A percentile compares a stretch with the other conserved stretches of the same genome.
Conservation (phyloP, 1,284 basidiomycete species). For the Leccinum pallidistipes region DNA sequence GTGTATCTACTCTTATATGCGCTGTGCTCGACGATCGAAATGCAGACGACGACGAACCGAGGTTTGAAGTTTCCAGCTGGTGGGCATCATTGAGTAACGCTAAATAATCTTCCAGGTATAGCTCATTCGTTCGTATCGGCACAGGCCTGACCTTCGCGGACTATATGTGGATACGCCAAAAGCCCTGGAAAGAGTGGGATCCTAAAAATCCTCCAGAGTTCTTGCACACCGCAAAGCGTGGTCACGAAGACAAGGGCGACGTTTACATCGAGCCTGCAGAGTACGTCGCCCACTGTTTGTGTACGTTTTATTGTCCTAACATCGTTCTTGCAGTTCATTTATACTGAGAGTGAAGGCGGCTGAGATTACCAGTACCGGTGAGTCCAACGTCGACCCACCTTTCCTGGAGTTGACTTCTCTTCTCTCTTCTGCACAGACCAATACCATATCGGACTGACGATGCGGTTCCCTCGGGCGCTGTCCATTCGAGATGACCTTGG, state of each 20-base stretch:
- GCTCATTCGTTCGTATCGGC: slow-evolving; percentile 83
- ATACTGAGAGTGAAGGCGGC: slow-evolving; percentile 90
- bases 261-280: slow-evolving; percentile 79
- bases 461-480: slow-evolving; percentile 88
- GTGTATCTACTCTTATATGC: slow-evolving; percentile 79
- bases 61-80: slow-evolving; percentile 41
- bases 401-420: background rate
- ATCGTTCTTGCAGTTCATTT: slow-evolving; percentile 60
- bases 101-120: slow-evolving; percentile 50
- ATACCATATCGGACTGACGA: slow-evolving; percentile 73
- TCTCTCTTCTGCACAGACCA: slow-evolving; percentile 46
- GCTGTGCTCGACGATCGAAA: slow-evolving; percentile 72
- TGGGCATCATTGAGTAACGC: background rate
- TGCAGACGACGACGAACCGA: slow-evolving; percentile 55
- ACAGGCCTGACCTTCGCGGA: slow-evolving; percentile 83
- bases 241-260: slow-evolving; percentile 77
- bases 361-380: slow-evolving; percentile 77
- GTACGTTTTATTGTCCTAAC: background rate
- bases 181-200: slow-evolving; percentile 76
- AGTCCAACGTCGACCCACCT: slow-evolving; percentile 9
- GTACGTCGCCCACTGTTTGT: slow-evolving; percentile 40
- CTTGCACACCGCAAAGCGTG: slow-evolving; percentile 56
- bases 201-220: slow-evolving; percentile 63
- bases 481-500: slow-evolving; percentile 73
- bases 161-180: slow-evolving; percentile 77